Percentiles rank a stretch among this genome's conserved stretches.
phyloP scores from a whole-genome alignment of 768 basidiomycete genomes.

The Amanita exitialis region DNA sequence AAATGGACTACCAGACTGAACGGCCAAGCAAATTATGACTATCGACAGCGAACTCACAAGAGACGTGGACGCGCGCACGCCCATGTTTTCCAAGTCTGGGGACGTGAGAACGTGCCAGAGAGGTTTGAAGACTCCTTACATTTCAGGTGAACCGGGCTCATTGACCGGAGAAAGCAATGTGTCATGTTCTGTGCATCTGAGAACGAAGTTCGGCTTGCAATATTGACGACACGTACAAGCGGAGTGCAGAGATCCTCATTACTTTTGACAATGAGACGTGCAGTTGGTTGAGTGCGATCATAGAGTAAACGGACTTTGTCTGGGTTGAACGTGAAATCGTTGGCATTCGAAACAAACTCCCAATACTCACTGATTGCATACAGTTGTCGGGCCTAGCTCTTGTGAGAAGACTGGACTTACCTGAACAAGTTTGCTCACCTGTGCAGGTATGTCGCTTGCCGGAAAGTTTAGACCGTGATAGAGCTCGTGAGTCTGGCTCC shows the following conservation, averaged over 20 bases:
- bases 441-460: slow-evolving; percentile 57
- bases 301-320: slow-evolving; percentile 76
- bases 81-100: slow-evolving; percentile 70
- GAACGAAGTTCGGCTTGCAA: neutral
- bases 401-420: neutral
- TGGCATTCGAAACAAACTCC: neutral
- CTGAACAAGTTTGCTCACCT: slow-evolving; percentile 26
- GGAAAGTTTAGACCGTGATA: slow-evolving; percentile 69
- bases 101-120: neutral
- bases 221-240: slow-evolving; percentile 30
- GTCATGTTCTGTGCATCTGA: slow-evolving; percentile 55
- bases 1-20: slow-evolving; percentile 47
- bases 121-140: slow-evolving; percentile 30
- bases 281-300: slow-evolving; percentile 61
- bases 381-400: slow-evolving; percentile 47
- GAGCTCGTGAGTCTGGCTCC: slow-evolving; percentile 62
- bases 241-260: slow-evolving; percentile 59
- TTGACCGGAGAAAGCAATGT: slow-evolving; percentile 74
- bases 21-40: neutral
- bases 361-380: slow-evolving; percentile 50
- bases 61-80: slow-evolving; percentile 80
- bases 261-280: slow-evolving; percentile 56
- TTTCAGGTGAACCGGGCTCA: slow-evolving; percentile 81
- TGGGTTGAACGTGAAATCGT: slow-evolving; percentile 12
- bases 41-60: slow-evolving; percentile 35